Percentiles rank a stretch among this genome's conserved stretches.
Conservation (phyloP, 1,139 yeast species). For the Geotrichum cucujoidarum region DNA sequence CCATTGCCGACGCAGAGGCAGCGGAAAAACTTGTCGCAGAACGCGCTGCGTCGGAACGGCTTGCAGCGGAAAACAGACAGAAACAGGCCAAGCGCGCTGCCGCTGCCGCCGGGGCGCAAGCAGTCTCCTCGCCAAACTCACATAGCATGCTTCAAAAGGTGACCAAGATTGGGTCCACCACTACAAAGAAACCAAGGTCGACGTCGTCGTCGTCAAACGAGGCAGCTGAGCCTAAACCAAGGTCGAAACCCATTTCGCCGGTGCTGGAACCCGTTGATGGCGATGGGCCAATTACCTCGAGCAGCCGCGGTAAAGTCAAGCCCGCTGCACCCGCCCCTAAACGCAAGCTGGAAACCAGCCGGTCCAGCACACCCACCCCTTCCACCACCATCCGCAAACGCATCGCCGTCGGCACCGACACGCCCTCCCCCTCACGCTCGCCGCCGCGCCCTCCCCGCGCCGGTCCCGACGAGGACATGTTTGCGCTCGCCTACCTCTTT, state of each 20-base stretch:
- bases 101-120: constrained; percentile 1
- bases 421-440: constrained; percentile 12
- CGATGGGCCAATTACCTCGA: constrained; percentile 3
- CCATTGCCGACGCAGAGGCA: constrained; percentile 15
- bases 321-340: neutral
- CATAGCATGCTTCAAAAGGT: constrained; percentile 12
- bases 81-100: constrained; percentile 6
- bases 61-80: constrained; percentile 3
- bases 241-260: too few relatives aligned
- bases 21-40: constrained; percentile 16
- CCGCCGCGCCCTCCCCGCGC: constrained; percentile 5
- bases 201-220: constrained; percentile 2
- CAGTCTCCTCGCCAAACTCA: neutral
- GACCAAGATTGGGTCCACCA: constrained; percentile 6
- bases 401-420: constrained; percentile 2
- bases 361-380: neutral
- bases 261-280: neutral
- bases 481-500: constrained; percentile 37
- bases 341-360: neutral
- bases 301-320: constrained; percentile 4
- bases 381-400: constrained; percentile 2
- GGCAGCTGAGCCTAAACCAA: neutral
- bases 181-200: constrained; percentile 6
- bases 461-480: constrained; percentile 31
- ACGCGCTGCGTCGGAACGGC: constrained; percentile 8